A percentile compares a stretch with the other conserved stretches of the same genome.
Conservation (phyloP, 23 red algal genomes). For the Gracilaria domingensis region DNA sequence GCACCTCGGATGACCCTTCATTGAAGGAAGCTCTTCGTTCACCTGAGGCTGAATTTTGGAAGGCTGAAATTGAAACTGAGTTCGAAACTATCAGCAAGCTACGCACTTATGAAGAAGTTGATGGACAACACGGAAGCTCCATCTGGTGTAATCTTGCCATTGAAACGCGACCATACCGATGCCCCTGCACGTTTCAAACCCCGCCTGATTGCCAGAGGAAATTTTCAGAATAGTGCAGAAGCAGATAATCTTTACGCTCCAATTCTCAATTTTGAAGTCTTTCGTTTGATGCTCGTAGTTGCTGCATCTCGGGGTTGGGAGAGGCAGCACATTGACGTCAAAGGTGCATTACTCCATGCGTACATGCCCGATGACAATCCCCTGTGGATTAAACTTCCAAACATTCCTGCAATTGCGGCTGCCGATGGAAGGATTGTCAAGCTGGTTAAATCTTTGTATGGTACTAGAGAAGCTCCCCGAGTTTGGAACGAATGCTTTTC, state of each 20-base stretch:
- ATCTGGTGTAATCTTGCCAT: neutral
- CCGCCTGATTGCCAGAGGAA: constrained; percentile 38
- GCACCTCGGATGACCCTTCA: no score
- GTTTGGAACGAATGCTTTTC: neutral
- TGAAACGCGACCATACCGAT: constrained; percentile 13
- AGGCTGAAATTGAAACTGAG: no score
- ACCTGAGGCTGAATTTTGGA: no score
- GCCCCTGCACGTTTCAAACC: constrained; percentile 36
- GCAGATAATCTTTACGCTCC: constrained; percentile 18
- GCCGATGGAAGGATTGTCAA: neutral
- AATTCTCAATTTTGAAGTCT: constrained; percentile 21
- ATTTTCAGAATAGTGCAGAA: constrained; percentile 17
- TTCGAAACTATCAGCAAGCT: no score
- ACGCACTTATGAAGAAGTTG: neutral
- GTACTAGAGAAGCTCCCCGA: neutral
- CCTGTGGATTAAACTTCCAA: constrained; percentile 7
- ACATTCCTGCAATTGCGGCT: neutral
- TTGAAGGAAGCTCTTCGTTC: no score
- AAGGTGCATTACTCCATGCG: constrained; percentile 15
- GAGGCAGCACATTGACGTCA: constrained; percentile 41
- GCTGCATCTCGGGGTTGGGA: neutral
- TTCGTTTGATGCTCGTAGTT: neutral
- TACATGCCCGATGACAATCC: constrained; percentile 18
- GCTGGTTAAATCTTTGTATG: neutral
- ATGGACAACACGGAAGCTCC: neutral